Evolutionary conservation across 805 yeast species (phyloP), one percentile per base, ranked within the genome.

Genomic region (Lipomyces spencermartinsiae): DNA sequence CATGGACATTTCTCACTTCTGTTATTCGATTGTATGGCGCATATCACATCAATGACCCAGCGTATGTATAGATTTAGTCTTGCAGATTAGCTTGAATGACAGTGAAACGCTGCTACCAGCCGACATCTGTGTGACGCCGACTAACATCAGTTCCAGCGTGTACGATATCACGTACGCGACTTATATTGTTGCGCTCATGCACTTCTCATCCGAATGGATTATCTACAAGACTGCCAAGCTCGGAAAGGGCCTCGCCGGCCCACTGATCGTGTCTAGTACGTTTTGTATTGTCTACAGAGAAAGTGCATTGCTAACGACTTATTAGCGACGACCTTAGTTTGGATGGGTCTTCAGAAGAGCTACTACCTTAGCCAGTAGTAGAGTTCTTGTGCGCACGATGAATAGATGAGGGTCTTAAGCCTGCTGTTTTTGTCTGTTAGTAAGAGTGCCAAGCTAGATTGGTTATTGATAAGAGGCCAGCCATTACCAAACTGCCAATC

Each of bases 1-100:
- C 99, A 0, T 95, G 99, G 99, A 95, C 99, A 0, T 82, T 93
- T 53, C 84, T 93, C 73, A 88, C 97, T 1, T 86, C 97, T 1
- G 83, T 94, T 37, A 89, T 95, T 59, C 87, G 99, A 76, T 84
- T 89, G 71, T 92, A 91, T 78, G 97, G 97, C 65, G 96, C 98
- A 14, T 90, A 89, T 79, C 82, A 90, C 76, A 81, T 91, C 66
- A 82, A 82, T 64, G 87, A 88, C 73, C 86, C 87, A 31, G 90
- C 88, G 77, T 74, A 63, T n/a, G 76, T 74, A 9, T 55, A 1
- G 22, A 29, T 37, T 29, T 63, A 8, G 4, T 29, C 16, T 16
- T 19, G 22, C 1, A 19, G 16, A 2, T 37, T 19, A 22, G 14
- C 4, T 16, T 10, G 6, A n/a, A 19, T 60, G 39, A 10, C 14